Conservation (phyloP, 129 eudicot species). For the Lactuca saligna region DNA sequence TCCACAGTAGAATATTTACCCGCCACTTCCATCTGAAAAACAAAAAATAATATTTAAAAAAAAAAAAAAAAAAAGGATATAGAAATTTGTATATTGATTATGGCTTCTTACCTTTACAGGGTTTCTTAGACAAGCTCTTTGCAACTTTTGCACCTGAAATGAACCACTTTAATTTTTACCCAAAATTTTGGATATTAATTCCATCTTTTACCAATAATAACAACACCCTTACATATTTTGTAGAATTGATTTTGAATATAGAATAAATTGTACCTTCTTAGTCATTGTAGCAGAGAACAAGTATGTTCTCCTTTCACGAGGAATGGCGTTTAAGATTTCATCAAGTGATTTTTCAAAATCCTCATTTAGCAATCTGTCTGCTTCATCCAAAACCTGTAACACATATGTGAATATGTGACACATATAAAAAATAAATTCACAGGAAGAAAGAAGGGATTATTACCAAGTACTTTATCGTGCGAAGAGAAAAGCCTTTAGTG, state of each 20-base stretch:
- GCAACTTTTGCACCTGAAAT: slow-evolving; percentile 83
- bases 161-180: not conserved
- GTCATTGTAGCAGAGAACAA: slow-evolving; percentile 92
- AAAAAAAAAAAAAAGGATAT: not conserved
- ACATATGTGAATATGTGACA: not conserved
- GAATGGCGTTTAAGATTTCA: slow-evolving; percentile 74
- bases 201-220: too few relatives aligned
- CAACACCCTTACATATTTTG: too few relatives aligned
- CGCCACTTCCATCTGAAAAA: slow-evolving; percentile 75
- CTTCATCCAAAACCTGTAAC: slow-evolving; percentile 91
- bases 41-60: not conserved
- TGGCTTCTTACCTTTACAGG: slow-evolving; percentile 68
- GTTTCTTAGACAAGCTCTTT: slow-evolving; percentile 81
- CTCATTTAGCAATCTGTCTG: slow-evolving; percentile 84
- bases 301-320: slow-evolving; percentile 77
- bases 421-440: not conserved
- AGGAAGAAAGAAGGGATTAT: not conserved
- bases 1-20: slow-evolving; percentile 89
- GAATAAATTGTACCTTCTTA: slow-evolving; percentile 44
- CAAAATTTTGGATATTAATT: too few relatives aligned
- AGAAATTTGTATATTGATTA: not conserved
- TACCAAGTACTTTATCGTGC: slow-evolving; percentile 80
- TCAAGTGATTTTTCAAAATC: slow-evolving; percentile 85
- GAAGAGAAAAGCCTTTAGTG: slow-evolving; percentile 90
- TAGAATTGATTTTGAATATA: too few relatives aligned